These are phyloP conservation scores for Friedmanniomyces endolithicus DNA, from an alignment of 495 filamentous ascomycete genomes.

Conservation along the genomic window DNA sequence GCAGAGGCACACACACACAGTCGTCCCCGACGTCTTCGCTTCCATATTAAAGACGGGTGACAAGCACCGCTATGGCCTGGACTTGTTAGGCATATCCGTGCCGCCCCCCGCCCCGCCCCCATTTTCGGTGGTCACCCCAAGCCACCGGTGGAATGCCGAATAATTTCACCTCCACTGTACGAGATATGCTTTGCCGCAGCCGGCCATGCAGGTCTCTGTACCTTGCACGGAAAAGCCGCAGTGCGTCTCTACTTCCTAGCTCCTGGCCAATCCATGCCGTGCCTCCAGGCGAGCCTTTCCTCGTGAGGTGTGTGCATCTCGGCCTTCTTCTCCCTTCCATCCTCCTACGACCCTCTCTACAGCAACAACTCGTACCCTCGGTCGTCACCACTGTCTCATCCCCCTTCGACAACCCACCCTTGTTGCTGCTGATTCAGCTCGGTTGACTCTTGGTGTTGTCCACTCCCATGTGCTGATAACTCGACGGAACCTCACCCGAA, in stretches of 20 bases:
- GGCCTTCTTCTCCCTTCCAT: background rate
- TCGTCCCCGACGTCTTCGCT: background rate
- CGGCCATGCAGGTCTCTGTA: constrained; percentile 8
- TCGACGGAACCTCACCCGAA: background rate
- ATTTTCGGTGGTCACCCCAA: background rate
- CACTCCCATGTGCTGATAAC: too few relatives aligned
- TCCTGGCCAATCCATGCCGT: constrained; percentile 4
- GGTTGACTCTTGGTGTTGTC: too few relatives aligned
- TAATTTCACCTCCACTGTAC: too few relatives aligned
- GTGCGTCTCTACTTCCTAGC: constrained; percentile 14
- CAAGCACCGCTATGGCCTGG: background rate
- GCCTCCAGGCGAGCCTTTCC: constrained; percentile 6
- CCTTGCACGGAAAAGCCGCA: constrained; percentile 8
- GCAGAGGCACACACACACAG: too few relatives aligned
- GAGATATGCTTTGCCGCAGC: background rate
- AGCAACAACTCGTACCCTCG: too few relatives aligned
- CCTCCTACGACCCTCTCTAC: too few relatives aligned
- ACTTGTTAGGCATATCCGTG: background rate
- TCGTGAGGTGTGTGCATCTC: background rate
- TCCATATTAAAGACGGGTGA: background rate
- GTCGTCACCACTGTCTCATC: too few relatives aligned
- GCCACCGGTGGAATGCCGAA: constrained; percentile 11
- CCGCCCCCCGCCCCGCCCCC: background rate
- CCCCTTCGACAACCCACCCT: too few relatives aligned
- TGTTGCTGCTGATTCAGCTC: too few relatives aligned